Evolutionary conservation across 495 filamentous ascomycete genomes (phyloP).

Genomic region (Penicillium longicatenatum): DNA sequence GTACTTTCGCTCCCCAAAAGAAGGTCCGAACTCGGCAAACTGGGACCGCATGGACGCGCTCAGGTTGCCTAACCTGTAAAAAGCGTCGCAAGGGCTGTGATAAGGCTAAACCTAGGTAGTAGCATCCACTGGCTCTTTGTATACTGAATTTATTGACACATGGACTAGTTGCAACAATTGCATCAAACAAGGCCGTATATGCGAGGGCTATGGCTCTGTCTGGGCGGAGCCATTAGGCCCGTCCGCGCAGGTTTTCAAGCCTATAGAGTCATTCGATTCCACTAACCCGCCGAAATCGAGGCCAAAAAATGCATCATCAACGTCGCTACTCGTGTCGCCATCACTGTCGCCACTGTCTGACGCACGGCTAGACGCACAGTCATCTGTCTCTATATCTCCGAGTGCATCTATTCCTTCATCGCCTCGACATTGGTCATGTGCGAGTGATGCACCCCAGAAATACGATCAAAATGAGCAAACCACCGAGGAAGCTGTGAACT

Average conservation of each 20-base stretch:
- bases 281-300: not conserved
- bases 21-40: constrained; percentile 35
- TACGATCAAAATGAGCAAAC: not conserved
- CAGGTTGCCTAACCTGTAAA: constrained; percentile 48
- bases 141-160: too few species aligned
- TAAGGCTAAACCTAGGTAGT: constrained; percentile 43
- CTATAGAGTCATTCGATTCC: not conserved
- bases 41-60: constrained; percentile 46
- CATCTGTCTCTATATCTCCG: constrained; percentile 13
- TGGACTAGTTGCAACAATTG: constrained; percentile 41
- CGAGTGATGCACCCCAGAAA: not conserved
- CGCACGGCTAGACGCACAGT: constrained; percentile 13
- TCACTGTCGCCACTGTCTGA: constrained; percentile 21
- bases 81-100: constrained; percentile 48
- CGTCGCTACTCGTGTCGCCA: constrained; percentile 17
- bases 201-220: constrained; percentile 48
- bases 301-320: not conserved
- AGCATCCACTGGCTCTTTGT: not conserved
- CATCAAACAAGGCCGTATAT: constrained; percentile 38
- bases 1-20: constrained; percentile 7
- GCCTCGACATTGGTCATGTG: constrained; percentile 7
- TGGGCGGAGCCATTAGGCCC: constrained; percentile 45
- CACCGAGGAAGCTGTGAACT: not conserved
- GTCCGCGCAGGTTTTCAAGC: constrained; percentile 34
- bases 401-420: constrained; percentile 15